These are phyloP conservation scores for Collybia sordida DNA, from an alignment of 768 basidiomycete species.

Conservation along the genomic window DNA sequence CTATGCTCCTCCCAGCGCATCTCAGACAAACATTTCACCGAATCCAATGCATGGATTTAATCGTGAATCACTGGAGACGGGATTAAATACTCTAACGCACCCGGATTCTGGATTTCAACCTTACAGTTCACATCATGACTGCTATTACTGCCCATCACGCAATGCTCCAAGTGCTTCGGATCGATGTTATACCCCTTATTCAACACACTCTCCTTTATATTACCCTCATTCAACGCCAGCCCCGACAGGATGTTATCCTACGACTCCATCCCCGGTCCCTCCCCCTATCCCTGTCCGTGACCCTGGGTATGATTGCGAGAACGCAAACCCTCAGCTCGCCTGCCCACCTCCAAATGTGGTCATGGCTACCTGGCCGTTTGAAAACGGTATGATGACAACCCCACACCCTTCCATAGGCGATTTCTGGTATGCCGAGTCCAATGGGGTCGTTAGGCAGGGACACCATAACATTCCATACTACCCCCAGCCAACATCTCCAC, in stretches of 20 bases:
- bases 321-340: conserved; percentile 10
- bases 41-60: background rate
- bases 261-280: background rate
- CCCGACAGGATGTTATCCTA: background rate
- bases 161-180: conserved; percentile 8
- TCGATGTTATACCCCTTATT: conserved; percentile 13
- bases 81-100: conserved; percentile 11
- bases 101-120: conserved; percentile 10
- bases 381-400: conserved; percentile 23
- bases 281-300: conserved; percentile 7
- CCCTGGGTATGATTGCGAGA: conserved; percentile 16
- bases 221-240: conserved; percentile 7
- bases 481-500: conserved; percentile 6
- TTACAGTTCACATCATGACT: conserved; percentile 17
- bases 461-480: conserved; percentile 9
- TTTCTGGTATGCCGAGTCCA: conserved; percentile 13
- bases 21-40: background rate
- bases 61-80: background rate
- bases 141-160: conserved; percentile 32
- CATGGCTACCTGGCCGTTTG: conserved; percentile 23
- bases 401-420: conserved; percentile 8
- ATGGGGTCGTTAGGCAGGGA: background rate
- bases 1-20: background rate
- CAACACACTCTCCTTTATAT: conserved; percentile 16
- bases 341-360: conserved; percentile 5